phyloP scores from a whole-genome alignment of 225 moss, liverwort and hornwort species.

The Antitrichia curtipendula region DNA sequence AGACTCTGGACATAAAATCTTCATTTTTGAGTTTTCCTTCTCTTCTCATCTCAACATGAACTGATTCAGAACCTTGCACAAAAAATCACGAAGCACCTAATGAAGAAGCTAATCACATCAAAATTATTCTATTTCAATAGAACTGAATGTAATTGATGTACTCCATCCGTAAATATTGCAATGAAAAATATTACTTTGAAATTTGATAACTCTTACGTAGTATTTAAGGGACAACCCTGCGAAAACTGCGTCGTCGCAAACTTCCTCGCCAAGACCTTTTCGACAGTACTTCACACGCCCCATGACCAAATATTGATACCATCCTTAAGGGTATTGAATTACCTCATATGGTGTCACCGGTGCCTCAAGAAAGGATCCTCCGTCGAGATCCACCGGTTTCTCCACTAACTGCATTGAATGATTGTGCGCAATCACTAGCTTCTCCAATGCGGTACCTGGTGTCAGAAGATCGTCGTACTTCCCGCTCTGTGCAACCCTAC shows the following conservation, averaged over 20 bases:
- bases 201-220: neutral
- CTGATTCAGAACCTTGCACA: neutral
- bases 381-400: neutral
- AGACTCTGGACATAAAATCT: neutral
- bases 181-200: neutral
- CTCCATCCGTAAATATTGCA: neutral
- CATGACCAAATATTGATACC: neutral
- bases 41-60: neutral
- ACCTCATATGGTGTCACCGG: neutral
- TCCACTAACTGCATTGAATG: constrained; percentile 44
- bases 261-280: neutral
- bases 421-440: constrained; percentile 63
- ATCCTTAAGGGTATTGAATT: neutral
- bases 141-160: neutral
- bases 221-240: neutral
- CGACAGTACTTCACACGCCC: neutral
- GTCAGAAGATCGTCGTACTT: constrained; percentile 41
- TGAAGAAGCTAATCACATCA: neutral
- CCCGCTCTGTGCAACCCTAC: constrained; percentile 53
- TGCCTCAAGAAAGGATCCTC: neutral
- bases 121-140: neutral
- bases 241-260: neutral
- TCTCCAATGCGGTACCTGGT: constrained; percentile 52
- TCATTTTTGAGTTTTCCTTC: neutral
- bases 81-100: neutral